Conservation (phyloP, 2,329 filamentous ascomycete genomes). For the Neonectria coccinea region DNA sequence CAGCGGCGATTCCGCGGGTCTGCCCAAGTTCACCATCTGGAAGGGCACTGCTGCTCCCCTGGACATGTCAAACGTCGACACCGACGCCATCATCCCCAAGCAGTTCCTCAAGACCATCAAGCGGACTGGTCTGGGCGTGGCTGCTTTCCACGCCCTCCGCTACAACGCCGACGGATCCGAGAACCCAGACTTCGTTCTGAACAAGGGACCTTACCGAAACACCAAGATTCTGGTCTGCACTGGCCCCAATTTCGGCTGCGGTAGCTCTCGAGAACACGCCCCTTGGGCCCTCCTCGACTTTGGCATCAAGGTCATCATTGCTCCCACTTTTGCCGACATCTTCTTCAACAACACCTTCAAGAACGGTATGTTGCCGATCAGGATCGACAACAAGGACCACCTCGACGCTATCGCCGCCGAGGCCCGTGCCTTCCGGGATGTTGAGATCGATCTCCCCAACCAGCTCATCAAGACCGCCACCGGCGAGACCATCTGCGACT, state of each 20-base stretch:
- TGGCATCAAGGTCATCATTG: conserved; percentile 93
- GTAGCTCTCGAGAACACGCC: conserved; percentile 91
- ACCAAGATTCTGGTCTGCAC: conserved; percentile 93
- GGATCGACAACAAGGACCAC: conserved; percentile 74
- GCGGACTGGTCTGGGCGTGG: conserved; percentile 89
- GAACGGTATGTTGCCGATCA: conserved; percentile 96
- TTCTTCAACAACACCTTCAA: conserved; percentile 99
- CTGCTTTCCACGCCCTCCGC: conserved; percentile 87
- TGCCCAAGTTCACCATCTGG: conserved; percentile 85
- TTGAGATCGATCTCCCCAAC: conserved; percentile 89
- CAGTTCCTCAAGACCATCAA: conserved; percentile 99
- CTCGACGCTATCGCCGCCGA: conserved; percentile 80
- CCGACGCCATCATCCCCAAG: conserved; percentile 99
- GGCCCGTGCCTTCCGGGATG: conserved; percentile 81
- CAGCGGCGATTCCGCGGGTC: conserved; percentile 65
- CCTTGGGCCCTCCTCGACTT: conserved; percentile 98
- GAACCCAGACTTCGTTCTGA: conserved; percentile 87
- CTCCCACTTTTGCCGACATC: conserved; percentile 80
- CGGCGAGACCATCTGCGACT: conserved; percentile 79
- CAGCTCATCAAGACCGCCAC: conserved; percentile 82
- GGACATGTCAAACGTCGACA: conserved; percentile 92
- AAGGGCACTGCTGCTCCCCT: conserved; percentile 90
- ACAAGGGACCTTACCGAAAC: conserved; percentile 85
- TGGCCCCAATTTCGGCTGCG: conserved; percentile 95
- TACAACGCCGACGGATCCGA: conserved; percentile 80